Evolutionary conservation across 768 basidiomycete species (phyloP), one percentile per base, ranked within the genome.

Genomic region (Leccinellum luteum): DNA sequence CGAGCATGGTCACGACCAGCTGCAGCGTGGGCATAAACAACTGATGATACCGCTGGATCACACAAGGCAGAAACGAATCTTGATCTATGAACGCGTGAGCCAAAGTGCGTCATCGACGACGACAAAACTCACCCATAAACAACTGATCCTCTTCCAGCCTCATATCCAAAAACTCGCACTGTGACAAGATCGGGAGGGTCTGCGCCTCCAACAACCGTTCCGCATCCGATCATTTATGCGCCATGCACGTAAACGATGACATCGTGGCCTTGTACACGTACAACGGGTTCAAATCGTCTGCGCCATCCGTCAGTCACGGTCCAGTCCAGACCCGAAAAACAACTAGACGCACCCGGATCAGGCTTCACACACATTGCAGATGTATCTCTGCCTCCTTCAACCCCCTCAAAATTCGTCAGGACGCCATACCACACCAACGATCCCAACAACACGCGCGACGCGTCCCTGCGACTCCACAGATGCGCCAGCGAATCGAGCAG

Each of bases 211-310:
- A 71, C 23, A 98, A 74, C 45, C 86, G 82, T 66, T 97, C 94
- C n/a, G 94, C 93, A 2, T 94, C 95, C 57, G 80, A 75, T 45
- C 89, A 80, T 2, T 86, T 90, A 68, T 94, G 89, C 0, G 92
- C 85, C 75, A 97, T 84, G 32, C 92, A 83, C 73, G 96, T 96
- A 14, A 94, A 84, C 68, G 98, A 95, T n/a, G n/a, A n/a, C n/a
- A n/a, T n/a, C n/a, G n/a, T n/a, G n/a, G n/a, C n/a, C n/a, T n/a
- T n/a, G 64, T 94, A 98, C 14, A 98, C 90, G 73, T 96, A 98
- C 41, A 95, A 77, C 0, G 92, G 80, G 66, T 96, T 95, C 28
- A 98, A 74, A 57, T 94, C 90, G 63, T 92, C 96, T 96, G 62
- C 0, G 8, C 48, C 27, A 41, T 2, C 45, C 48, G 41, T 2